A percentile compares a stretch with the other conserved stretches of the same genome.
These are phyloP conservation scores for Fusarium caatingaense DNA, from an alignment of 2,329 filamentous ascomycete genomes.

Conservation along the genomic window DNA sequence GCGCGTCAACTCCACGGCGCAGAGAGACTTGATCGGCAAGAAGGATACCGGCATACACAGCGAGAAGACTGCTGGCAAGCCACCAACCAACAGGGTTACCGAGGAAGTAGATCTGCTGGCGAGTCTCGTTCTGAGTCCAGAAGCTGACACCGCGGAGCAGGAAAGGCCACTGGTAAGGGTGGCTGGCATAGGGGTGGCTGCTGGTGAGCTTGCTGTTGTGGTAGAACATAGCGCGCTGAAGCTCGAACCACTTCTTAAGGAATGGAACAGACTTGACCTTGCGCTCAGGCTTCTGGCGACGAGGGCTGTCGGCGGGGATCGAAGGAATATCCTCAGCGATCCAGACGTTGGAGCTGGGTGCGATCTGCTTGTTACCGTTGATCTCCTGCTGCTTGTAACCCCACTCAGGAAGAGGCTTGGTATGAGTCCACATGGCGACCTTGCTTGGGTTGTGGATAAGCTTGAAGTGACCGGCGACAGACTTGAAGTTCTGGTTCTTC, in stretches of 20 bases:
- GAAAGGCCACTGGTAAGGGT: constrained; percentile 98
- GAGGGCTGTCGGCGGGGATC: constrained; percentile 75
- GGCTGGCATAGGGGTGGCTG: constrained; percentile 94
- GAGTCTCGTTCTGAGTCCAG: constrained; percentile 97
- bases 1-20: constrained; percentile 89
- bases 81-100: constrained; percentile 98
- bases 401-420: constrained; percentile 95
- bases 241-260: constrained; percentile 92
- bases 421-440: constrained; percentile 99
- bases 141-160: constrained; percentile 96
- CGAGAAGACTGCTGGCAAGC: constrained; percentile 90
- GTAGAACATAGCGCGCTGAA: constrained; percentile 98
- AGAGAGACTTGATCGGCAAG: constrained; percentile 93
- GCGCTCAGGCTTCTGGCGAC: constrained; percentile 79
- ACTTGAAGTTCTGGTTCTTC: constrained; percentile 84
- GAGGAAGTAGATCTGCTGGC: constrained; percentile 97
- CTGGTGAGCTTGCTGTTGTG: constrained; percentile 98
- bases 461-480: constrained; percentile 93
- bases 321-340: constrained; percentile 91
- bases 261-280: constrained; percentile 89
- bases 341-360: constrained; percentile 93
- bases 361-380: constrained; percentile 97
- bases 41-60: constrained; percentile 92
- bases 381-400: constrained; percentile 97
- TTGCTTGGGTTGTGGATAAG: constrained; percentile 93